Percentiles rank a stretch among this genome's conserved stretches.
Evolutionary conservation across 1,139 yeast genomes (phyloP).

Genomic region (Saccharomyces hybrid): DNA sequence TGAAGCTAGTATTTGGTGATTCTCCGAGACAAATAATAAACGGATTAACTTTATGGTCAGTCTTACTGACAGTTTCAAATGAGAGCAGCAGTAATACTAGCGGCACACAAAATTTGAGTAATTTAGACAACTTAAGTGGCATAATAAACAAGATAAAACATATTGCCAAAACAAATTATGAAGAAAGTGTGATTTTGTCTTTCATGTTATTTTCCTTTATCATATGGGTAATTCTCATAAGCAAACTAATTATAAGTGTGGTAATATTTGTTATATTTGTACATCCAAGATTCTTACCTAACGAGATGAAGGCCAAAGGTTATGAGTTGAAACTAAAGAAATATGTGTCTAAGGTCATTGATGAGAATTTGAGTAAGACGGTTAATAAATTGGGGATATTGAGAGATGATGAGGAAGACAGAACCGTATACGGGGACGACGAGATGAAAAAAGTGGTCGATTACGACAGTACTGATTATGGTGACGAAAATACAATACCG

Average conservation of each 20-base stretch:
- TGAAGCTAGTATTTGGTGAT: slow-evolving; percentile 63
- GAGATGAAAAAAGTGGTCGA: not conserved
- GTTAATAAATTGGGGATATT: not conserved
- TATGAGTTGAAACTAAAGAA: not conserved
- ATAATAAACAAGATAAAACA: slow-evolving; percentile 47
- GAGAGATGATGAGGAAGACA: not conserved
- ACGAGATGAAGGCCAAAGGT: not conserved
- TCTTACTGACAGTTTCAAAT: slow-evolving; percentile 34
- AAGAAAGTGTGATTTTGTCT: slow-evolving; percentile 62
- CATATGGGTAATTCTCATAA: slow-evolving; percentile 47
- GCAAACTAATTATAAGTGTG: slow-evolving; percentile 9
- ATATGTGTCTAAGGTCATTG: not conserved
- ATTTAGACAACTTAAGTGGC: slow-evolving; percentile 35
- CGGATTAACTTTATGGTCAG: slow-evolving; percentile 60
- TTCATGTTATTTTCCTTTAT: slow-evolving; percentile 69
- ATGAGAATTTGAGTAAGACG: not conserved
- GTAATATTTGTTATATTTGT: not conserved
- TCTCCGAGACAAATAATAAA: slow-evolving; percentile 86
- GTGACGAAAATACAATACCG: not conserved
- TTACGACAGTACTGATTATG: not conserved
- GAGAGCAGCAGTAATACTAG: slow-evolving; percentile 19
- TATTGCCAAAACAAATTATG: slow-evolving; percentile 53
- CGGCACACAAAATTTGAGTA: slow-evolving; percentile 12
- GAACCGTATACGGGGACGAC: not conserved
- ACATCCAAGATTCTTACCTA: not conserved